A percentile compares a stretch with the other conserved stretches of the same genome.
Conservation (phyloP, 441 rosid genomes). For the Isatis lusitanica region DNA sequence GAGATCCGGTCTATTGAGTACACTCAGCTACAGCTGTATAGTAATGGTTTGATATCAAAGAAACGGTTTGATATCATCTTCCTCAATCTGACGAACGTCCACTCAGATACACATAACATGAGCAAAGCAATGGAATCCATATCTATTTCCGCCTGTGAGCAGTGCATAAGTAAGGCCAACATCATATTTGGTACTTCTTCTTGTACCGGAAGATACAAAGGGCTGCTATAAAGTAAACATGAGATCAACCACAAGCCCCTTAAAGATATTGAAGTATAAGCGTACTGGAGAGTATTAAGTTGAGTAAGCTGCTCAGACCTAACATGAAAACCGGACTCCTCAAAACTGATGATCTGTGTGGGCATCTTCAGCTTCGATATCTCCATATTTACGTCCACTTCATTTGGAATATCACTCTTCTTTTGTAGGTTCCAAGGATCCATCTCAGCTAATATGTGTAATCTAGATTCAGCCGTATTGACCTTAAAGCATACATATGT, state of each 20-base stretch:
- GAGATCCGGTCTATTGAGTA: no score
- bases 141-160: conserved; percentile 45
- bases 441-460: no score
- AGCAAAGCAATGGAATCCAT: conserved; percentile 42
- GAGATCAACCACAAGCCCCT: conserved; percentile 48
- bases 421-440: no score
- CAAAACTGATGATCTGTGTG: conserved; percentile 38
- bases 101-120: conserved; percentile 48
- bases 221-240: conserved; percentile 36
- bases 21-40: no score
- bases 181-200: conserved; percentile 31
- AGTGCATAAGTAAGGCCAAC: conserved; percentile 50
- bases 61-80: not conserved
- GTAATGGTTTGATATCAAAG: no score
- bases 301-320: not conserved
- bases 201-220: conserved; percentile 32
- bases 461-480: no score
- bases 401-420: no score
- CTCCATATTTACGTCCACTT: no score
- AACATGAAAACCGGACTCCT: conserved; percentile 18
- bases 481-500: no score
- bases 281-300: conserved; percentile 37
- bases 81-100: conserved; percentile 42
- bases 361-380: conserved; percentile 28
- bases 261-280: conserved; percentile 44